Base-by-base conservation (phyloP, 164 flowering plant genomes). In the Vitis vinifera region DNA sequence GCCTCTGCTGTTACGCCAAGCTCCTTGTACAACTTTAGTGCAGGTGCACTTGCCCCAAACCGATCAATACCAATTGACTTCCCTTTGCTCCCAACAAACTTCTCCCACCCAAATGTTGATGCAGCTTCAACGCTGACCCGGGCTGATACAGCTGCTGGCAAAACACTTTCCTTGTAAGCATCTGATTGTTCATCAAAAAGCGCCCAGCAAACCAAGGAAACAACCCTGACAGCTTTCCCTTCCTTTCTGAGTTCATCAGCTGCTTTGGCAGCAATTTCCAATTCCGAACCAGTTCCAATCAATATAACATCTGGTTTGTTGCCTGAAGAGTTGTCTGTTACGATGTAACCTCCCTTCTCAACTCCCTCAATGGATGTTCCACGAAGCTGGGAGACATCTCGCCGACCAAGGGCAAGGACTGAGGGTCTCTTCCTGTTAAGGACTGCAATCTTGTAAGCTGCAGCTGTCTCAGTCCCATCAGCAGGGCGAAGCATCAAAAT, bases 41-140 rank as follows among this genome's bases (percentile, higher is more conserved):
- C 99, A 4, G 99, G 99, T 52, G 99, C 99, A 83, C 97, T 90
- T 0, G 99, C 98, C 1, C 99, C 99, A 71, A 93, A 96, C 15
- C 79, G 73, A 75, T 96, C 97, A 47, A 96, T 88, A 0, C 99
- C 99, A 29, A 96, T 88, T 0, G 97, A 79, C 85, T 91, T 90
- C 30, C 99, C 99, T 73, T 80, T 81, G 75, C 75, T 51, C 70
- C 97, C 97, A 48, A 93, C 91, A 67, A 87, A 73, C 84, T 87
- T 90, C 53, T 56, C 75, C 99, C 99, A 96, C 59, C 99, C 97
- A 65, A 96, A 96, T 57, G 98, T 96, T 9, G 97, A 73, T 23
- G 91, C 99, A 58, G 98, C 98, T 78, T 95, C 99, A 70, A 95
- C 85, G 77, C 98, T 93, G 37, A 95, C 93, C 74, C 97, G 86